Base-by-base conservation (phyloP, 1,139 yeast genomes). In the Geotrichum macrosporum region DNA sequence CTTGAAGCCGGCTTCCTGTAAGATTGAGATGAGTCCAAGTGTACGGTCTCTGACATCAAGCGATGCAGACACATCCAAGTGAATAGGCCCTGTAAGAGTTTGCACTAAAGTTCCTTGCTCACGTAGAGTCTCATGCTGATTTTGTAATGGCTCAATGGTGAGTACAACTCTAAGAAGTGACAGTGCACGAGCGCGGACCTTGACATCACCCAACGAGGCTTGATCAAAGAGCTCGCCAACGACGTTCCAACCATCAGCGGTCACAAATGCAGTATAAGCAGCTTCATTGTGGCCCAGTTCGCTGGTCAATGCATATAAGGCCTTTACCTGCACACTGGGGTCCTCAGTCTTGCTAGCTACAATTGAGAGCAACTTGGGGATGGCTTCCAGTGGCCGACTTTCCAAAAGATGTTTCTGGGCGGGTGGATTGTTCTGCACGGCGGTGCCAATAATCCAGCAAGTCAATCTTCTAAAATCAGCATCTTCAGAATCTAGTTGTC, bases 341-440 rank as follows among this genome's bases (percentile, higher is more conserved):
- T 68, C 68, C 5, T 55, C 44, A 10, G 50, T 57, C 4, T 50
- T 15, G 13, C 57, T 53, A 6, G 56, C 51, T 0, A 76, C 74
- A 15, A 79, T 57, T 1, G 61, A 54, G 19, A 82, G 66, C 50
- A 82, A 67, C 43, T 64, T 66, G 13, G 63, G 57, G 41, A 82
- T 65, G 1, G 83, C 83, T 16, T 66, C 67, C 0, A 71, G 70
- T 50, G 80, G 71, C 50, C 76, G 73, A 34, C 43, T 34, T 12
- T 49, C 47, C 18, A 49, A 37, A 72, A 59, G 48, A 47, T 77
- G 84, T 46, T 73, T 71, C 65, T 88, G 96, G 3, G 89, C 73
- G 50, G 74, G 75, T 1, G 78, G 80, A 62, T 92, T 92, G 63
- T 92, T 92, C 65, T 92, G 98, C 1, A 85, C 94, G 0, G 97